Evolutionary conservation across 805 yeast species (phyloP), one percentile per base, ranked within the genome.

Genomic region (Saccharomycopsis fibuligera): DNA sequence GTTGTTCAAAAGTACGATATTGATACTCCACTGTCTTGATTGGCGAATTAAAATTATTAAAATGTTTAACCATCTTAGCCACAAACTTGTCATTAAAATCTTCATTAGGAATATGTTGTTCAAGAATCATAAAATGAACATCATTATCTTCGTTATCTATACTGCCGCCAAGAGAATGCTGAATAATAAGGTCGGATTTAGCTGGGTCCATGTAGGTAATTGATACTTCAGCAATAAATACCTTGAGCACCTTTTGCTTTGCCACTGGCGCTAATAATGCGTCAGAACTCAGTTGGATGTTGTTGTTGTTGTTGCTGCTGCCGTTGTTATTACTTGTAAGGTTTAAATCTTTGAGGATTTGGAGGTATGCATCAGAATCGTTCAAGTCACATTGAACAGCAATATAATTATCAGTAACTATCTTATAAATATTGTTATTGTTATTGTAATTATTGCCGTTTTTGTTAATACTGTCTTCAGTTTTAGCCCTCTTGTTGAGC

Each of bases 211-310:
- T 86, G 61, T 86, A 86, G 0, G 91, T 89, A 48, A 86, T 64
- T 0, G 95, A 85, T 3, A 86, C 95, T 61, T 86, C 95, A 1
- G 95, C 91, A 35, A 87, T 71, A 58, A 83, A 86, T 2, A 86
- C 69, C 41, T 73, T 78, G 3, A 73, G 64, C 2, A 69, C 57
- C 17, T 6, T 9, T 5, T 19, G 14, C 8, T 6, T 12, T n/a
- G 24, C 4, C n/a, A n/a, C n/a, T 8, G 31, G 31, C 10, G 31
- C 8, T 8, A 12, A 12, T 12, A 12, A 27, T 8, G 31, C 8
- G 31, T 8, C 8, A 12, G 31, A 27, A 12, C 31, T 8, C n/a
- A n/a, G n/a, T n/a, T n/a, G n/a, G n/a, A n/a, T n/a, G n/a, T n/a
- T n/a, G n/a, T n/a, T n/a, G n/a, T n/a, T n/a, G n/a, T n/a, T n/a